Conservation (phyloP, 768 basidiomycete species). For the Mycena amicta region DNA sequence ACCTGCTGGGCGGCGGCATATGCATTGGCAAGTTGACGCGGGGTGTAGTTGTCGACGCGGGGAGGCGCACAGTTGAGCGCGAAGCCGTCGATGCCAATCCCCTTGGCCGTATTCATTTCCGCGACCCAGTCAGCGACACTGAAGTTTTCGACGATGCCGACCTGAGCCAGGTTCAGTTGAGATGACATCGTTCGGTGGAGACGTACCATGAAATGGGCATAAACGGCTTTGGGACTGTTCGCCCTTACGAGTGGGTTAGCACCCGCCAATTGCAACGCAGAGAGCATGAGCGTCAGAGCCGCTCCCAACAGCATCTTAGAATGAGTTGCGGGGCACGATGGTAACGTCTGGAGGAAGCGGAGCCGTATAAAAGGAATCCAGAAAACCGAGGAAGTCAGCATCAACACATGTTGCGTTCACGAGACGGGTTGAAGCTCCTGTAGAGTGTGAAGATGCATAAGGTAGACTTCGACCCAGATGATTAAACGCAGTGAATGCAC, state of each 20-base stretch:
- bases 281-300: neutral
- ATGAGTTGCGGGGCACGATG: neutral
- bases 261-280: neutral
- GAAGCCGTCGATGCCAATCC: conserved; percentile 37
- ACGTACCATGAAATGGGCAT: conserved; percentile 17
- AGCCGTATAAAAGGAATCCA: neutral
- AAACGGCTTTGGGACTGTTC: conserved; percentile 15
- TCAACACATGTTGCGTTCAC: neutral
- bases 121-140: conserved; percentile 14
- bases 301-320: neutral
- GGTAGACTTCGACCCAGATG: too few species aligned
- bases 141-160: conserved; percentile 19
- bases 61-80: conserved; percentile 36
- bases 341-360: neutral
- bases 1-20: conserved; percentile 36
- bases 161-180: neutral
- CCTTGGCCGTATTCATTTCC: conserved; percentile 11
- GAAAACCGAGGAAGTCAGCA: neutral
- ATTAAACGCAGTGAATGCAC: neutral
- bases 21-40: conserved; percentile 36
- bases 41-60: conserved; percentile 38
- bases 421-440: neutral
- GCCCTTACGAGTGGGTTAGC: neutral
- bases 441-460: neutral
- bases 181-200: too few species aligned